These are phyloP conservation scores for Malus hybrid DNA, from an alignment of 331 rosid species.

Conservation along the genomic window DNA sequence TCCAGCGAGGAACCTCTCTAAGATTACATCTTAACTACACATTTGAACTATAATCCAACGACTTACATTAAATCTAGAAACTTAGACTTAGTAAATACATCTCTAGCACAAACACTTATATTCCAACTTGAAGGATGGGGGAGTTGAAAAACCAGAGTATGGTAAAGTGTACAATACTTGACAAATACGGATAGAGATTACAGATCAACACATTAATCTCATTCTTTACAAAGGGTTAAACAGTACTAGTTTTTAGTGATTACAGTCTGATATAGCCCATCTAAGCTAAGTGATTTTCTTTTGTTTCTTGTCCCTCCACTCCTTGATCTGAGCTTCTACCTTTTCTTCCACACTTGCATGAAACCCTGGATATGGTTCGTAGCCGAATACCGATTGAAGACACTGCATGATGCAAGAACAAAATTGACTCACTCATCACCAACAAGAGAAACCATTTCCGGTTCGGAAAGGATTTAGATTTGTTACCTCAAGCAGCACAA, in stretches of 20 bases:
- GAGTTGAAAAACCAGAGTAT: slow-evolving; percentile 31
- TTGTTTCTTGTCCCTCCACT: slow-evolving; percentile 52
- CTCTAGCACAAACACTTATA: too few relatives aligned
- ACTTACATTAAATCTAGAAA: too few relatives aligned
- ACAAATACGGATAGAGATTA: background rate
- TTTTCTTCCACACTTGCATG: slow-evolving; percentile 36
- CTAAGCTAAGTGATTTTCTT: slow-evolving; percentile 40
- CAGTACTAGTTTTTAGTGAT: background rate
- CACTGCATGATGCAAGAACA: slow-evolving; percentile 25
- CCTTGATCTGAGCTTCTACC: slow-evolving; percentile 40
- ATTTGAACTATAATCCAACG: too few relatives aligned
- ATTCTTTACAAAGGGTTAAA: background rate
- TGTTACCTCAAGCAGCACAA: slow-evolving; percentile 76
- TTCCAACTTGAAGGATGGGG: slow-evolving; percentile 9
- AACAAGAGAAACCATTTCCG: background rate
- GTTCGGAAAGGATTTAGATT: background rate
- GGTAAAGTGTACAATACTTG: slow-evolving; percentile 14
- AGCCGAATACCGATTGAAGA: slow-evolving; percentile 44
- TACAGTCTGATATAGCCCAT: background rate
- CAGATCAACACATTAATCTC: background rate
- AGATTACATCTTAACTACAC: too few relatives aligned
- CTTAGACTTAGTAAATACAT: too few relatives aligned
- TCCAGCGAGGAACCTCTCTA: too few relatives aligned
- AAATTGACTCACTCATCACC: background rate
- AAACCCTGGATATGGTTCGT: slow-evolving; percentile 78